phyloP scores from a whole-genome alignment of 169 alveolate genomes.

The Eimeria necatrix region DNA sequence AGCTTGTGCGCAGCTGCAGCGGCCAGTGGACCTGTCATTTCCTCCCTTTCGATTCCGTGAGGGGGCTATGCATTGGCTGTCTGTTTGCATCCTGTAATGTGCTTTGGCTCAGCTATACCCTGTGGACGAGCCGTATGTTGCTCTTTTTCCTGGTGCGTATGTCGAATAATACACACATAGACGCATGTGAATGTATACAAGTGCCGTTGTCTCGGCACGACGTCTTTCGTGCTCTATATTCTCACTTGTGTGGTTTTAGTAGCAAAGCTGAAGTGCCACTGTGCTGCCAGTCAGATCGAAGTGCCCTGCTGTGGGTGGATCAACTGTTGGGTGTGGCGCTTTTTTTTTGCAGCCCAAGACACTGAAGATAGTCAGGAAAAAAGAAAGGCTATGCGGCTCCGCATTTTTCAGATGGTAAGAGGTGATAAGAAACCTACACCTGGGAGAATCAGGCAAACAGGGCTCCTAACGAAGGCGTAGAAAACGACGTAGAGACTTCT shows the following conservation, averaged over 20 bases:
- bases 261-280: background rate
- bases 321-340: background rate
- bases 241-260: too few species aligned
- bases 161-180: background rate
- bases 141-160: conserved; percentile 73
- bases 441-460: too few species aligned
- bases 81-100: background rate
- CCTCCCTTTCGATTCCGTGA: background rate
- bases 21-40: background rate
- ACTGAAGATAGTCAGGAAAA: conserved; percentile 66
- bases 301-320: background rate
- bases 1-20: background rate
- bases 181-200: background rate
- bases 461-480: too few species aligned
- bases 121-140: conserved; percentile 76
- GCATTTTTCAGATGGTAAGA: conserved; percentile 57
- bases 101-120: conserved; percentile 54
- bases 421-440: background rate
- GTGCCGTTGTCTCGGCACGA: too few species aligned
- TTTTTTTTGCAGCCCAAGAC: conserved; percentile 50
- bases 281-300: background rate
- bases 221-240: too few species aligned
- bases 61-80: background rate
- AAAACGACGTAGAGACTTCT: too few species aligned
- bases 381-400: conserved; percentile 59